Evolutionary conservation across 2,329 filamentous ascomycete genomes (phyloP).

Genomic region (Cryphonectria radicalis): DNA sequence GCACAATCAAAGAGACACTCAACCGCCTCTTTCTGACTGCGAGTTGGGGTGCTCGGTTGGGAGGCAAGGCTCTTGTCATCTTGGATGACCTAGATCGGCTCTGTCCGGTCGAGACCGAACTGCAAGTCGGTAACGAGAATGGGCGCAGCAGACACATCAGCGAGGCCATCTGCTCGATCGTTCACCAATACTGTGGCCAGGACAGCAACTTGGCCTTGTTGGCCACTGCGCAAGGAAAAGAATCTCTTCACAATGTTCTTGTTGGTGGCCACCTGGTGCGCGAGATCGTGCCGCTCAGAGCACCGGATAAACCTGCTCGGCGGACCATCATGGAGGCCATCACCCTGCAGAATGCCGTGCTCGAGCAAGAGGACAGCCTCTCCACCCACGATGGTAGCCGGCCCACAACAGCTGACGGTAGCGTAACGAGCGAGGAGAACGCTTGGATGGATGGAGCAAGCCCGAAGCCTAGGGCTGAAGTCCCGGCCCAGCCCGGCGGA

Average conservation of each 20-base stretch:
- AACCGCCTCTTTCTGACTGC: constrained; percentile 84
- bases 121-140: constrained; percentile 93
- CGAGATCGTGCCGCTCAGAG: constrained; percentile 87
- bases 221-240: constrained; percentile 90
- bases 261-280: constrained; percentile 90
- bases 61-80: constrained; percentile 82
- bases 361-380: constrained; percentile 43
- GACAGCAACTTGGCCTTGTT: constrained; percentile 84
- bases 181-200: constrained; percentile 79
- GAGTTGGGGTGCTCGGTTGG: constrained; percentile 86
- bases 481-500: constrained; percentile 52
- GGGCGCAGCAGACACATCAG: constrained; percentile 90
- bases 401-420: constrained; percentile 61
- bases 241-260: constrained; percentile 86
- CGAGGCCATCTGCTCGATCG: constrained; percentile 82
- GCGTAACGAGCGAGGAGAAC: constrained; percentile 51
- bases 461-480: constrained; percentile 51
- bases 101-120: constrained; percentile 90
- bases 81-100: constrained; percentile 92
- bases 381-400: constrained; percentile 53
- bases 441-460: constrained; percentile 79
- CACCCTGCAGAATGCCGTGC: constrained; percentile 58
- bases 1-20: constrained; percentile 88
- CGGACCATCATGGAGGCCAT: constrained; percentile 83
- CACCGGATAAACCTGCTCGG: constrained; percentile 89